Percentiles rank a stretch among this genome's conserved stretches.
Conservation (phyloP, 1,284 basidiomycete genomes). For the Thecaphora thlaspeos region DNA sequence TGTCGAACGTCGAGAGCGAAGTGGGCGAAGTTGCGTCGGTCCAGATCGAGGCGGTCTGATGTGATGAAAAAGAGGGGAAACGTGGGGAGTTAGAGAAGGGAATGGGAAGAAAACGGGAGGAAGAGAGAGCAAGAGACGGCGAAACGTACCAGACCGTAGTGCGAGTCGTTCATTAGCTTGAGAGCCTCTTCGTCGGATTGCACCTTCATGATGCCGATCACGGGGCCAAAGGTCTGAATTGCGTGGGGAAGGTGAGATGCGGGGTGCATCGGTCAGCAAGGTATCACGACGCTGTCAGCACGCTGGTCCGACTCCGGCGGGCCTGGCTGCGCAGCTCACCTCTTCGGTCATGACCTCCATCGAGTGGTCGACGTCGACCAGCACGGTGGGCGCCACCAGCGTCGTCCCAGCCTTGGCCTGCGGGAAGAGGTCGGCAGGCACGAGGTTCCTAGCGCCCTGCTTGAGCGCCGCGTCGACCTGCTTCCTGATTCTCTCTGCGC, state of each 20-base stretch:
- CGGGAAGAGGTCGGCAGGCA: constrained; percentile 64
- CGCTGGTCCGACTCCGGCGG: too few species aligned
- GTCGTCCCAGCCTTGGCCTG: constrained; percentile 69
- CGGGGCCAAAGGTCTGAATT: constrained; percentile 66
- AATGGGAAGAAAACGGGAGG: too few species aligned
- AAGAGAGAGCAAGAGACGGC: too few species aligned
- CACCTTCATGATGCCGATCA: constrained; percentile 86
- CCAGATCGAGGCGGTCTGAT: constrained; percentile 81
- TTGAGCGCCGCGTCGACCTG: constrained; percentile 73
- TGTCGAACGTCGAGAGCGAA: constrained; percentile 70
- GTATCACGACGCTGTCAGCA: too few species aligned
- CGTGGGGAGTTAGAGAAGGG: too few species aligned
- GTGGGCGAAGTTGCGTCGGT: constrained; percentile 67
- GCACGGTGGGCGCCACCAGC: constrained; percentile 82
- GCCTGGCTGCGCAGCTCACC: too few species aligned
- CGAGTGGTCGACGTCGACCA: constrained; percentile 81
- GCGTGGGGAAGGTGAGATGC: too few species aligned
- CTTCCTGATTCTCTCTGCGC: constrained; percentile 77
- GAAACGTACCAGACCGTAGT: constrained; percentile 68
- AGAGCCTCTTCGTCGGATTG: constrained; percentile 80
- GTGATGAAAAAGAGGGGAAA: too few species aligned
- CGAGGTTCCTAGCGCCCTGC: constrained; percentile 18
- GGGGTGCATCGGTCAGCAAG: too few species aligned
- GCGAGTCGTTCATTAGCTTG: constrained; percentile 90
- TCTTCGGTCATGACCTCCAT: constrained; percentile 88